A percentile compares a stretch with the other conserved stretches of the same genome.
Evolutionary conservation across 306 rosid species (phyloP).

Genomic region (Cicer arietinum): DNA sequence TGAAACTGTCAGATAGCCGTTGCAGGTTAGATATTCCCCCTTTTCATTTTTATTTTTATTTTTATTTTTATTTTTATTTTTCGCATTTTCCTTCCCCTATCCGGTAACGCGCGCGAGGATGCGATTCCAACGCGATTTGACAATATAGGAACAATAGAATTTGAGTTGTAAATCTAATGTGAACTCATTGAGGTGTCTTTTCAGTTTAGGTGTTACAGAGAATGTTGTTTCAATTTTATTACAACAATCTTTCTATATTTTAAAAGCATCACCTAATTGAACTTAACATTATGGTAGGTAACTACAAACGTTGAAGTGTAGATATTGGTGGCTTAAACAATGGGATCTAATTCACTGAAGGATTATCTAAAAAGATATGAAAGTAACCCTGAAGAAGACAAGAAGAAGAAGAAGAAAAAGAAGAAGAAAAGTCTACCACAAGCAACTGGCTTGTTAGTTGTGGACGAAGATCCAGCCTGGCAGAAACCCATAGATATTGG

Average conservation of each 20-base stretch:
- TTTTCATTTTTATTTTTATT: too few species aligned
- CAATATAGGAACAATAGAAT: too few species aligned
- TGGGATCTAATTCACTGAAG: conserved; percentile 62
- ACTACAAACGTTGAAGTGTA: conserved; percentile 39
- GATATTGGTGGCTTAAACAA: conserved; percentile 45
- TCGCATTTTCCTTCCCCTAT: too few species aligned
- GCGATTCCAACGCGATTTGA: too few species aligned
- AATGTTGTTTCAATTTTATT: conserved; percentile 4
- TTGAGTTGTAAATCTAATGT: neutral
- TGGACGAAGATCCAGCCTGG: conserved; percentile 91
- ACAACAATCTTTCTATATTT: neutral
- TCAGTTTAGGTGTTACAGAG: neutral
- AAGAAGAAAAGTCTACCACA: conserved; percentile 54
- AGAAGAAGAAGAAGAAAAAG: conserved; percentile 54
- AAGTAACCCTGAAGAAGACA: conserved; percentile 59
- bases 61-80: too few species aligned
- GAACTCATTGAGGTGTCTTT: conserved; percentile 22
- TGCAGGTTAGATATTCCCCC: too few species aligned
- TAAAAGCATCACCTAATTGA: conserved; percentile 27
- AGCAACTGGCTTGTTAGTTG: conserved; percentile 64
- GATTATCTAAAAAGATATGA: conserved; percentile 81
- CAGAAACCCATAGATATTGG: conserved; percentile 72
- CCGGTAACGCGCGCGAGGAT: too few species aligned
- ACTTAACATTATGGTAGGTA: conserved; percentile 28
- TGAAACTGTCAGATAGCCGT: too few species aligned